These are phyloP conservation scores for Neurospora sp. DNA, from an alignment of 495 filamentous ascomycete genomes.

Conservation along the genomic window DNA sequence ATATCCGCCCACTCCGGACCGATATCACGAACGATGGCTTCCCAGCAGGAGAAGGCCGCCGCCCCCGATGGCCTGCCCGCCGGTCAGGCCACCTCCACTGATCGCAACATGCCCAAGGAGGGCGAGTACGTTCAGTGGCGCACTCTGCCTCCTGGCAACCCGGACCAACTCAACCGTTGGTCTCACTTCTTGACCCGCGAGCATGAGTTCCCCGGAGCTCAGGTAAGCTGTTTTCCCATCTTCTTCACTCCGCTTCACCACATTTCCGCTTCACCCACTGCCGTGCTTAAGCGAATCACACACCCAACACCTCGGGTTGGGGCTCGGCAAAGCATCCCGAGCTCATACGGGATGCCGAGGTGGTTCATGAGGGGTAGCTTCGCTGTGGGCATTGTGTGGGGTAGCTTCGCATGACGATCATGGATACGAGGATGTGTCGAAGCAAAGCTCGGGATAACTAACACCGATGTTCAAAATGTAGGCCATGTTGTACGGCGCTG, in stretches of 20 bases:
- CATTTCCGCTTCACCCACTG: neutral
- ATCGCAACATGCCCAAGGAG: constrained; percentile 26
- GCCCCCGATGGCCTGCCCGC: neutral
- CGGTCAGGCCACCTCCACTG: neutral
- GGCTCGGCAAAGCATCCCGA: neutral
- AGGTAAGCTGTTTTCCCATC: constrained; percentile 39
- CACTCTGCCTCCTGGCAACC: constrained; percentile 28
- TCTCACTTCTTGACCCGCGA: constrained; percentile 40
- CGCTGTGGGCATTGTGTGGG: neutral
- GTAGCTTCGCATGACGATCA: neutral
- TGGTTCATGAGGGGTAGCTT: neutral
- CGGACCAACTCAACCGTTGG: constrained; percentile 33
- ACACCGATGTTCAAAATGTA: constrained; percentile 19
- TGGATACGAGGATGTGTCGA: neutral
- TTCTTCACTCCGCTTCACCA: no score
- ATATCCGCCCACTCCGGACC: neutral
- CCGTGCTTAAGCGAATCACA: neutral
- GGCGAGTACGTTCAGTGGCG: constrained; percentile 38
- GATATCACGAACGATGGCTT: neutral
- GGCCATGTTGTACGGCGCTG: constrained; percentile 95
- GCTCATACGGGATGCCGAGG: neutral
- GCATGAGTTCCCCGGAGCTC: constrained; percentile 90
- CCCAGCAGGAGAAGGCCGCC: neutral
- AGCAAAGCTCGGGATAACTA: neutral
- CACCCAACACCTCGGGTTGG: neutral